These are phyloP conservation scores for Plantago rigida DNA, from an alignment of 305 asterid species.

Conservation along the genomic window DNA sequence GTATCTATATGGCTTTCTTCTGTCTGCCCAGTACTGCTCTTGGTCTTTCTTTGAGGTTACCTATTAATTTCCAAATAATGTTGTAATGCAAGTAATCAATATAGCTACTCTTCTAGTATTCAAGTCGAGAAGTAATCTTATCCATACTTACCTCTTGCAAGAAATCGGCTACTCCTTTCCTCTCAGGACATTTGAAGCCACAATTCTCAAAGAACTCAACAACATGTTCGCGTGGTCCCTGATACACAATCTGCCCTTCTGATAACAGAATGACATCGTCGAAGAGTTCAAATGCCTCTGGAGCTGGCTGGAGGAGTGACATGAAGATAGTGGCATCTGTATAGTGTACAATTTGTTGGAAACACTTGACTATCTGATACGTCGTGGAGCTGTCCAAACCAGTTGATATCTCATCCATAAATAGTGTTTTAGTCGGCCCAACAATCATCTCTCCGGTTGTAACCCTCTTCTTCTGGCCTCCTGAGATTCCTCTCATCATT, in stretches of 20 bases:
- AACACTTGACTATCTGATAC: conserved; percentile 42
- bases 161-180: conserved; percentile 48
- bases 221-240: conserved; percentile 43
- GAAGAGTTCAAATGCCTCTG: conserved; percentile 44
- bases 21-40: conserved; percentile 45
- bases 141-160: conserved; percentile 29
- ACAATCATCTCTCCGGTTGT: conserved; percentile 62
- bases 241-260: conserved; percentile 44
- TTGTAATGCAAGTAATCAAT: neutral
- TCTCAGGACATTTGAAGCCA: conserved; percentile 53
- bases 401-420: conserved; percentile 62
- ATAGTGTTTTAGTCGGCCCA: conserved; percentile 54
- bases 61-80: conserved; percentile 19
- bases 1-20: conserved; percentile 36
- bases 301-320: conserved; percentile 49
- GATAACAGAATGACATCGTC: conserved; percentile 47
- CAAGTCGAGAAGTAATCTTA: too few species aligned
- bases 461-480: conserved; percentile 49
- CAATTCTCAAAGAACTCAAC: conserved; percentile 37
- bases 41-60: conserved; percentile 60
- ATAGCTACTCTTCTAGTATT: neutral
- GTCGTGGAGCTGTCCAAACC: conserved; percentile 62
- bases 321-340: conserved; percentile 22
- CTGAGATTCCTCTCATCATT: conserved; percentile 57
- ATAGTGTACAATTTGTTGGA: conserved; percentile 58